These are phyloP conservation scores for Adansonia rubrostipa DNA, from an alignment of 441 rosid species.

Conservation along the genomic window DNA sequence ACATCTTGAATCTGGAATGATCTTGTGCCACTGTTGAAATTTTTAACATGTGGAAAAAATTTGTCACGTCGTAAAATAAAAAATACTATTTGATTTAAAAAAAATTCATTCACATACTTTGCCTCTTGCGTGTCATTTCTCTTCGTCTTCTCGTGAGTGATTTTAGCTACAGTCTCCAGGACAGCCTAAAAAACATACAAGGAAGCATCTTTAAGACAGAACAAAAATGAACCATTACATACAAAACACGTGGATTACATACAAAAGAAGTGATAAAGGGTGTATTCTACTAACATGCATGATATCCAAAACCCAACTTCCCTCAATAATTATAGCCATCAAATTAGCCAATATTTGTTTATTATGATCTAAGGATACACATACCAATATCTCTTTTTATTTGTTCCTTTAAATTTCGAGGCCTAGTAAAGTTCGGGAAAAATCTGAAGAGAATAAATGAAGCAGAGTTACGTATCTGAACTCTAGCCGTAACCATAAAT, in stretches of 20 bases:
- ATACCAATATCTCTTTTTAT: background rate
- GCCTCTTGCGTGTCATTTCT: conserved; percentile 75
- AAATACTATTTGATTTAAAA: background rate
- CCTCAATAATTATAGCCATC: background rate
- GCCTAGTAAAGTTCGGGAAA: background rate
- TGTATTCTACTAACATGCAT: background rate
- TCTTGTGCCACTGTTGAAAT: conserved; percentile 65
- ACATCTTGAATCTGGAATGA: conserved; percentile 90
- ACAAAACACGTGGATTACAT: background rate
- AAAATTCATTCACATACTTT: conserved; percentile 52
- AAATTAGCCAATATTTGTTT: background rate
- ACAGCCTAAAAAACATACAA: conserved; percentile 66
- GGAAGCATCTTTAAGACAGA: conserved; percentile 22
- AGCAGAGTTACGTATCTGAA: background rate
- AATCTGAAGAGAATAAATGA: background rate
- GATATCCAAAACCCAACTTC: background rate
- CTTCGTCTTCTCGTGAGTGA: conserved; percentile 82
- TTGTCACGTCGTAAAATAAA: background rate
- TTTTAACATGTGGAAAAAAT: background rate
- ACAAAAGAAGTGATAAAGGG: background rate
- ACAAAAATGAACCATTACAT: background rate
- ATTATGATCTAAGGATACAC: background rate
- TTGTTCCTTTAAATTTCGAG: background rate
- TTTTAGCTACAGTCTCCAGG: conserved; percentile 90
- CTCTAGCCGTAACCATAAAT: background rate